Evolutionary conservation across 768 basidiomycete species (phyloP).

Genomic region (Melanogaster broomeanus): DNA sequence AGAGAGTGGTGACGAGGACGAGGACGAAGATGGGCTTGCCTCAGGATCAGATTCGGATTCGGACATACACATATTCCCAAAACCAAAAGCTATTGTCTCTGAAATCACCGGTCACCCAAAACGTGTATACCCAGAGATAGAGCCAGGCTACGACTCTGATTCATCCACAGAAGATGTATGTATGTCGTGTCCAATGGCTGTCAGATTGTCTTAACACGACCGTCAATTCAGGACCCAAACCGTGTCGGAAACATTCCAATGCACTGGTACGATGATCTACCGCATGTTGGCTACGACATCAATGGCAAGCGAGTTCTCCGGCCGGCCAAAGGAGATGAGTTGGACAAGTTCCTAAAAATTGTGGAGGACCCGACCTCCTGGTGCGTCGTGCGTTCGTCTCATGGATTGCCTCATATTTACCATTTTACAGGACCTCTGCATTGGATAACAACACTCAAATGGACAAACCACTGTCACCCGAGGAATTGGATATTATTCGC

Average conservation of each 20-base stretch:
- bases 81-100: slow-evolving; percentile 69
- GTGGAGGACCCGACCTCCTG: slow-evolving; percentile 91
- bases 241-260: slow-evolving; percentile 93
- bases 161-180: slow-evolving; percentile 90
- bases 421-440: slow-evolving; percentile 72
- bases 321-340: slow-evolving; percentile 92
- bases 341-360: slow-evolving; percentile 94
- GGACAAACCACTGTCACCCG: slow-evolving; percentile 82
- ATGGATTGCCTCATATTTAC: slow-evolving; percentile 1
- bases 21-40: slow-evolving; percentile 37
- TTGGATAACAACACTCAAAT: slow-evolving; percentile 87
- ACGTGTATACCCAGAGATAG: slow-evolving; percentile 84
- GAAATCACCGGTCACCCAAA: slow-evolving; percentile 84
- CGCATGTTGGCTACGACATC: slow-evolving; percentile 97
- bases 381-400: slow-evolving; percentile 43
- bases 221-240: slow-evolving; percentile 72
- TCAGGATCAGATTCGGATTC: slow-evolving; percentile 38
- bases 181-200: slow-evolving; percentile 9
- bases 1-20: slow-evolving; percentile 33
- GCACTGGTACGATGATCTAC: slow-evolving; percentile 99
- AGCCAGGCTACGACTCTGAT: slow-evolving; percentile 89
- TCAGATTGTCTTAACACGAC: slow-evolving; percentile 2
- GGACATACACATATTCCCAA: slow-evolving; percentile 59
- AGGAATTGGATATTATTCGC: slow-evolving; percentile 94
- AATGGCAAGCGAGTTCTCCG: slow-evolving; percentile 92